Conservation (phyloP, 805 yeast species). For the Starmerella bombi region DNA sequence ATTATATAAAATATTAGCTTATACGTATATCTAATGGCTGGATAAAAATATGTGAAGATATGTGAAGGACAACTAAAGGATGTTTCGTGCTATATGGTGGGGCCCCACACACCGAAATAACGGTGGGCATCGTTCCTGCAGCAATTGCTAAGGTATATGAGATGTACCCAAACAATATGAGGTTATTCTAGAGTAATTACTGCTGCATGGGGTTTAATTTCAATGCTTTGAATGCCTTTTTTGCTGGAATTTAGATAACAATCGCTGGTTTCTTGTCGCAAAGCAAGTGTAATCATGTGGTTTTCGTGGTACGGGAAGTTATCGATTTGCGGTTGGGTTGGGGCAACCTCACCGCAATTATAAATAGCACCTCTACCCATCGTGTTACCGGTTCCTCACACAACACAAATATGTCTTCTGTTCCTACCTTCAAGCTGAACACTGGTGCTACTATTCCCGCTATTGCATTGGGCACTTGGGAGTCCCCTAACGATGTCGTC, state of each 20-base stretch:
- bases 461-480: slow-evolving; percentile 56
- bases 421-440: slow-evolving; percentile 34
- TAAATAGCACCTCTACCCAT: not conserved
- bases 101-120: no score
- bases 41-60: no score
- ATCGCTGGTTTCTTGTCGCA: not conserved
- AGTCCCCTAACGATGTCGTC: slow-evolving; percentile 35
- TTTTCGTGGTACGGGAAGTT: not conserved
- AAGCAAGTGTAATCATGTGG: not conserved
- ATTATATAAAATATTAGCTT: no score
- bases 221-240: not conserved
- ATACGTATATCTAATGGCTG: no score
- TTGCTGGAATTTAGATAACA: not conserved
- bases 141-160: no score
- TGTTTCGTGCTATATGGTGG: no score
- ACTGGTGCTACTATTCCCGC: slow-evolving; percentile 52
- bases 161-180: no score
- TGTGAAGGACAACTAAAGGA: no score
- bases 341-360: not conserved
- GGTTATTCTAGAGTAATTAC: no score
- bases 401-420: slow-evolving; percentile 6
- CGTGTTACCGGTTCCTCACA: not conserved
- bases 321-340: not conserved
- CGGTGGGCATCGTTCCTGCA: no score
- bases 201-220: no score